Evolutionary conservation across 2,329 filamentous ascomycete species (phyloP), one percentile per base, ranked within the genome.

Genomic region (Fusarium chaquense): DNA sequence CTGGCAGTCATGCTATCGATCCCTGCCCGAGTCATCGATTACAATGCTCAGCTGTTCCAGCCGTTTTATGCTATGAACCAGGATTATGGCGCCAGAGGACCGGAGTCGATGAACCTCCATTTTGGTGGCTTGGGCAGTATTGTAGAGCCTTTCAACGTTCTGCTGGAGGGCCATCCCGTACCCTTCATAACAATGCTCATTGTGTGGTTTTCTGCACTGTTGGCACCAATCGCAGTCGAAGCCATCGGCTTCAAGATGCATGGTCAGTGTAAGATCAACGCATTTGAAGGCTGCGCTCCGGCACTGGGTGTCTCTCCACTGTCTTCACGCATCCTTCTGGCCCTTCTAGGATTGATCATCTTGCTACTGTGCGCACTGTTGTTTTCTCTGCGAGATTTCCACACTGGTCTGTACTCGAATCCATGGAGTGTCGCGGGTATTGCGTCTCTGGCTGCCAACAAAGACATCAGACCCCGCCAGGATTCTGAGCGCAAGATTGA

Each of bases 11-110:
- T 80, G 22, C 73, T 83, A 7, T 77, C 79, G 15, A 80, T 83
- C 12, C 80, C 81, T 2, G 78, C 83, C 8, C 79, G 82, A n/a
- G 77, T 84, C 35, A 77, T 84, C 67, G 81, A 83, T 67, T 73
- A 79, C 62, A 81, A 82, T 62, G 81, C 78, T 6, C 81, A 82
- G 58, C 73, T 81, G 1, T 82, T 82, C 51, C 81, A 82, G 58
- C 83, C 83, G 4, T 85, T 85, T 67, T 80, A 82, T 57, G 78
- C 81, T 6, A 74, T 87, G 30, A 78, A 80, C n/a, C 75, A 69
- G 9, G 66, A 75, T 0, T 71, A 76, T 6, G 83, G 83, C 4
- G 81, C 80, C 0, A 56, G 73, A 0, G 83, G 83, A 0, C 68
- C 73, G 2, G 77, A 83, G 41, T 84, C 83, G 0, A 76, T 85